A percentile compares a stretch with the other conserved stretches of the same genome.
Evolutionary conservation across 2,329 filamentous ascomycete genomes (phyloP).

Genomic region (Xylogone sp.): DNA sequence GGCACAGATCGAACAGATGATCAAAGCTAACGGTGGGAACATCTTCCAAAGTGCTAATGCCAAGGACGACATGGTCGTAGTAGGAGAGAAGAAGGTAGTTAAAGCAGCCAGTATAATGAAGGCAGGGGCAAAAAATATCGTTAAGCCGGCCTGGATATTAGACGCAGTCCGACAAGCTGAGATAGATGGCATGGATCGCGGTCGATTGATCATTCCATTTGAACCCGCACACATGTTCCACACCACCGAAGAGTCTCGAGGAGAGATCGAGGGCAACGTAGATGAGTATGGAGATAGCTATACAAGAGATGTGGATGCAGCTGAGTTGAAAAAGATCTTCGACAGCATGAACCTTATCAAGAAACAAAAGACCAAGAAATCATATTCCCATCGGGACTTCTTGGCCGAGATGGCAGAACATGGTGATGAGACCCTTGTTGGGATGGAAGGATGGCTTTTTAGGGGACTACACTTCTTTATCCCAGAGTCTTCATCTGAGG

Average conservation of each 20-base stretch:
- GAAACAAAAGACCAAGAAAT: conserved; percentile 31
- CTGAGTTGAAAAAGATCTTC: conserved; percentile 57
- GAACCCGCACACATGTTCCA: conserved; percentile 68
- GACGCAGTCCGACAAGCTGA: conserved; percentile 58
- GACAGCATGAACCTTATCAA: conserved; percentile 42
- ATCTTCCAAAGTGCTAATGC: conserved; percentile 71
- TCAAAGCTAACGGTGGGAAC: conserved; percentile 79
- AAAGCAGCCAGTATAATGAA: conserved; percentile 84
- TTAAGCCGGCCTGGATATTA: conserved; percentile 77
- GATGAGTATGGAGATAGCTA: conserved; percentile 85
- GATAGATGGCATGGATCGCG: conserved; percentile 42
- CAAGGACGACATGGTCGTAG: conserved; percentile 59
- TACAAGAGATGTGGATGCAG: conserved; percentile 60
- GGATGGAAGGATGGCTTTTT: conserved; percentile 51
- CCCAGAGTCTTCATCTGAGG: background rate
- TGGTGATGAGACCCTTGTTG: conserved; percentile 45
- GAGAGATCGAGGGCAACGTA: conserved; percentile 55
- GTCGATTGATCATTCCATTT: conserved; percentile 58
- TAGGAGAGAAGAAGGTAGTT: conserved; percentile 77
- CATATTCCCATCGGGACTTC: conserved; percentile 44
- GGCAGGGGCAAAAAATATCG: conserved; percentile 63
- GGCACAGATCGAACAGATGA: conserved; percentile 70
- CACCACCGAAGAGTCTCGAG: conserved; percentile 50
- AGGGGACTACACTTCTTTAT: conserved; percentile 15
- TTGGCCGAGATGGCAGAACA: conserved; percentile 52